Conservation (phyloP, 129 eudicot genomes). For the Flaveria robusta region DNA sequence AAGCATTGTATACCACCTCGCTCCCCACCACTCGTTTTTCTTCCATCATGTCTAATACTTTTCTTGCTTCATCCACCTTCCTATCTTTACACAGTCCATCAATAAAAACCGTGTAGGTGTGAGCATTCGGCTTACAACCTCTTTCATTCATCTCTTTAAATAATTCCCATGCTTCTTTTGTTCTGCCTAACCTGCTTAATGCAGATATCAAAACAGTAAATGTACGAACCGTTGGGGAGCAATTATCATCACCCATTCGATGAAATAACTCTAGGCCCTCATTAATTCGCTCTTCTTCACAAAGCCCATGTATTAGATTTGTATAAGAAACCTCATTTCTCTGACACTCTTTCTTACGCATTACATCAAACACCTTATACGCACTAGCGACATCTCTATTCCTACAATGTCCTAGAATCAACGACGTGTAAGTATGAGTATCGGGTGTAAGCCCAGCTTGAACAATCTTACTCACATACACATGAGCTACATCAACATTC, state of each 20-base stretch:
- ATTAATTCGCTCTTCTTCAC: conserved; percentile 58
- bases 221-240: conserved; percentile 67
- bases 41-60: conserved; percentile 48
- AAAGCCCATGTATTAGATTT: conserved; percentile 72
- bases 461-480: conserved; percentile 61
- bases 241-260: conserved; percentile 58
- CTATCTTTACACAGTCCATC: conserved; percentile 70
- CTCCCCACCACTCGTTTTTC: conserved; percentile 49
- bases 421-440: conserved; percentile 73
- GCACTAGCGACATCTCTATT: conserved; percentile 66
- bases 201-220: conserved; percentile 75
- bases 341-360: conserved; percentile 65
- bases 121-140: conserved; percentile 69
- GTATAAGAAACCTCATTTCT: conserved; percentile 86
- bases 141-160: conserved; percentile 58
- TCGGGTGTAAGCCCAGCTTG: conserved; percentile 67
- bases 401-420: conserved; percentile 84
- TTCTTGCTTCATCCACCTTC: conserved; percentile 58
- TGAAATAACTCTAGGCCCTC: conserved; percentile 58
- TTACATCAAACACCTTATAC: conserved; percentile 51
- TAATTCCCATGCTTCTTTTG: conserved; percentile 52
- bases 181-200: conserved; percentile 57
- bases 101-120: conserved; percentile 78
- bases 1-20: conserved; percentile 71
- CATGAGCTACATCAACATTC: conserved; percentile 52